Base-by-base conservation (phyloP, 495 filamentous ascomycete species). In the Xylaria cubensis region DNA sequence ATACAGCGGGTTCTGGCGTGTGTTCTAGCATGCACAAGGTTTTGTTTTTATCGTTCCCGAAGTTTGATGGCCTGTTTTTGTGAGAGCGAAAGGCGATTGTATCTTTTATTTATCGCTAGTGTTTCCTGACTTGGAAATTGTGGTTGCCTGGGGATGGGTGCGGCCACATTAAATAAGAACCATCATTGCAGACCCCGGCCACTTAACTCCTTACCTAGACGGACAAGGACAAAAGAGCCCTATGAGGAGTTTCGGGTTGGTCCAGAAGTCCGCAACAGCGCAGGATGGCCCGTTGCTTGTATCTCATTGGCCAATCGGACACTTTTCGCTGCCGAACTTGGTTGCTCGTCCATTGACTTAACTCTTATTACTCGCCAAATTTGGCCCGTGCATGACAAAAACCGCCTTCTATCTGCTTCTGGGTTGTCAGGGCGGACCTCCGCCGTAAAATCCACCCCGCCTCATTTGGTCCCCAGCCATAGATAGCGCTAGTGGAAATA, bases 101-200 rank as follows among this genome's bases (percentile, higher is more conserved):
- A n/a, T 24, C 3, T n/a, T 15, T 64, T 12, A 39, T 39, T 64
- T 44, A 24, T 19, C 44, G 2, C 9, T 21, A 1, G 34, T 44
- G 24, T 51, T 65, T 26, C 15, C 17, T 46, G 17, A 21, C 3
- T 42, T 39, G 36, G 42, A 21, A 32, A 9, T 4, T 19, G 39
- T 32, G 42, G 42, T 65, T 65, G 63, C 63, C 63, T 29, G 21
- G 21, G 62, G 41, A 26, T 39, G 63, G 42, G 24, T 44, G 21
- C 15, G 12, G 39, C 63, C 5, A 48, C 5, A 17, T 65, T 65
- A 65, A 65, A 65, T 65, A 65, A 65, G 63, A 65, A 32, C 15
- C 0, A 10, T 2, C 15, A 12, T 3, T 34, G 32, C 21, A 29
- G 19, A 26, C 15, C 34, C 29, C 21, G 56, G n/a, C 10, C 39